Conservation (phyloP, 768 basidiomycete species). For the Daedalea quercina region DNA sequence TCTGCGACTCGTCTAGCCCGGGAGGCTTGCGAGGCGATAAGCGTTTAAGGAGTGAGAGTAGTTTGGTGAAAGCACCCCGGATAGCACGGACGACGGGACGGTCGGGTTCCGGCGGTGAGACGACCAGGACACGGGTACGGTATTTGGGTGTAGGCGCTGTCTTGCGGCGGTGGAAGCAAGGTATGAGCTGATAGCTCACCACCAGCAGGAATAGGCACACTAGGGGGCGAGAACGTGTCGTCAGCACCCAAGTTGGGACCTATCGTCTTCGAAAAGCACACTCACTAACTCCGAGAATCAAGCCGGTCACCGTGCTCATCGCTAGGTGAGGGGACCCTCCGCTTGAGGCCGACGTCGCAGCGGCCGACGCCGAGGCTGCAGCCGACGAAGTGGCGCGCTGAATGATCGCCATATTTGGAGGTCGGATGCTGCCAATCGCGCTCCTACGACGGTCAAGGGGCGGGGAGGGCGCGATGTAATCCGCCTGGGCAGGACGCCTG, state of each 20-base stretch:
- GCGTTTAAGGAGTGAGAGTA: not conserved
- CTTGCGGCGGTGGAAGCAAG: constrained; percentile 7
- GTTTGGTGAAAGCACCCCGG: not conserved
- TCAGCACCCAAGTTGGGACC: not conserved
- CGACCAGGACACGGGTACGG: not conserved
- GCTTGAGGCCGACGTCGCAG: not conserved
- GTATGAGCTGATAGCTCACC: constrained; percentile 13
- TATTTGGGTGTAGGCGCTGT: not conserved
- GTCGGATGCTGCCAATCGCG: not conserved
- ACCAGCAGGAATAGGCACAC: constrained; percentile 14
- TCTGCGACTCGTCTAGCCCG: not conserved
- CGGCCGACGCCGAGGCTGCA: not conserved
- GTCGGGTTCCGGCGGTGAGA: not conserved
- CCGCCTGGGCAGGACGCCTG: not conserved
- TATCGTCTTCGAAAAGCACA: not conserved
- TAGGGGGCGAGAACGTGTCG: not conserved
- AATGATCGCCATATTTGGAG: not conserved
- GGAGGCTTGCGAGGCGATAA: not conserved
- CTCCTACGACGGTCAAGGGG: not conserved
- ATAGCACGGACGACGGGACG: constrained; percentile 1
- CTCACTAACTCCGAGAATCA: constrained; percentile 16
- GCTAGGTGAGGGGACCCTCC: constrained; percentile 8
- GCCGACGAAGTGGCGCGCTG: not conserved
- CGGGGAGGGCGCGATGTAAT: not conserved
- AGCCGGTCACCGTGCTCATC: constrained; percentile 12